These are phyloP conservation scores for Kwoniella sp. DNA, from an alignment of 768 basidiomycete species.

Conservation along the genomic window DNA sequence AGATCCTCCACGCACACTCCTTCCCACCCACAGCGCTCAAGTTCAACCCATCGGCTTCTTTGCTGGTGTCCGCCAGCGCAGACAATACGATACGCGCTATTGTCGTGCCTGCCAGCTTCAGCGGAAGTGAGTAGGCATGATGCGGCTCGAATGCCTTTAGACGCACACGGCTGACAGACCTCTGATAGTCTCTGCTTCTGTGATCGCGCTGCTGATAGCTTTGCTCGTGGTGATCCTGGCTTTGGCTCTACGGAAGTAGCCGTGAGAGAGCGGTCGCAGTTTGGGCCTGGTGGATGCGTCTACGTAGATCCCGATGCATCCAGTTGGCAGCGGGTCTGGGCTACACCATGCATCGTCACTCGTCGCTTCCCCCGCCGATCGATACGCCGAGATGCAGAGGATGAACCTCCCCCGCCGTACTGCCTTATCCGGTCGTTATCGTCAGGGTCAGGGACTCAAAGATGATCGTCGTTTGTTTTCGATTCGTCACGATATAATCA, in stretches of 20 bases:
- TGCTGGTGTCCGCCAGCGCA: slow-evolving; percentile 83
- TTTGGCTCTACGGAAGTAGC: slow-evolving; percentile 2
- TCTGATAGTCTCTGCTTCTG: slow-evolving; percentile 4
- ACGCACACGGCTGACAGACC: neutral
- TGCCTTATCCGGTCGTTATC: too few species aligned
- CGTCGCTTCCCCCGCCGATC: too few species aligned
- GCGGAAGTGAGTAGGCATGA: slow-evolving; percentile 40
- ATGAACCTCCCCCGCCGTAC: too few species aligned
- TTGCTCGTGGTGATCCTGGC: slow-evolving; percentile 14
- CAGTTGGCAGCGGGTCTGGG: too few species aligned
- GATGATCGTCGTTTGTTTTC: too few species aligned
- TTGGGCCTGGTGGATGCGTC: too few species aligned
- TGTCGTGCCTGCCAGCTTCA: slow-evolving; percentile 58
- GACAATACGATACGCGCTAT: slow-evolving; percentile 82
- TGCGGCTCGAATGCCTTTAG: neutral
- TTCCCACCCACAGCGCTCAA: slow-evolving; percentile 84
- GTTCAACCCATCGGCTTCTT: slow-evolving; percentile 76
- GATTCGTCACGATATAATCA: too few species aligned
- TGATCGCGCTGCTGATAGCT: slow-evolving; percentile 20
- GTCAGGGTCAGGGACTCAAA: too few species aligned
- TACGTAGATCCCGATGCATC: too few species aligned
- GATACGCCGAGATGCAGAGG: too few species aligned
- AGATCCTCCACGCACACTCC: slow-evolving; percentile 89
- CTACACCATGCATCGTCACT: too few species aligned
- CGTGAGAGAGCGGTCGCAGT: neutral